Evolutionary conservation across 768 basidiomycete genomes (phyloP).

Genomic region (Auricularia heimuer): DNA sequence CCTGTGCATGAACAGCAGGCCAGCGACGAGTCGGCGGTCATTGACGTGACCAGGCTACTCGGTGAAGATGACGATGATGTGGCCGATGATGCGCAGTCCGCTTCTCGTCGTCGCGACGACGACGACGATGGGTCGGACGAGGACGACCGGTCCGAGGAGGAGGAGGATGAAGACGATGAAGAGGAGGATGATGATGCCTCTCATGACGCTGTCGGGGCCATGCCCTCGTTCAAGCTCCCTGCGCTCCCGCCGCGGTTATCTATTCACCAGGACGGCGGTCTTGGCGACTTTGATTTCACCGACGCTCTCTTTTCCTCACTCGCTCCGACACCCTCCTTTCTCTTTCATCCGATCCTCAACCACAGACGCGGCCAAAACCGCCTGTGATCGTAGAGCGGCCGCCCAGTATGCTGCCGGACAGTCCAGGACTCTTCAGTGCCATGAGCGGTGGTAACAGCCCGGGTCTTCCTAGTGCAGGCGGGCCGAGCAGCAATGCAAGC

Average conservation of each 20-base stretch:
- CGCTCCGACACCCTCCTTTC: background rate
- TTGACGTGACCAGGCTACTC: background rate
- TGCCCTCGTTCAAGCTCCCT: background rate
- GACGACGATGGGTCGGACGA: background rate
- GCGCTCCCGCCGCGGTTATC: background rate
- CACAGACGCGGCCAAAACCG: background rate
- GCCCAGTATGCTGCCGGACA: background rate
- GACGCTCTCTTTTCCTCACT: background rate
- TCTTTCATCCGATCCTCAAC: background rate
- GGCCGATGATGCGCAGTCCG: background rate
- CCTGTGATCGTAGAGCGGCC: background rate
- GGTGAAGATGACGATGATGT: background rate
- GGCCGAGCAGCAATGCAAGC: background rate
- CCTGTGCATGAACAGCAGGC: background rate
- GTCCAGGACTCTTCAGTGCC: background rate
- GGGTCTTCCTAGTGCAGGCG: background rate
- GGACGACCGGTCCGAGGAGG: background rate
- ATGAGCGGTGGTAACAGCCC: background rate
- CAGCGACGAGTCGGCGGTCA: background rate
- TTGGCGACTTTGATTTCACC: background rate
- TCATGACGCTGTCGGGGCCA: background rate
- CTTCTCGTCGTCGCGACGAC: background rate
- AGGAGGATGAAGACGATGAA: background rate
- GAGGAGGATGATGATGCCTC: background rate
- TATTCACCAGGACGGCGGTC: background rate